A percentile compares a stretch with the other conserved stretches of the same genome.
These are phyloP conservation scores for Colletotrichum ledebouriae DNA, from an alignment of 2,329 filamentous ascomycete genomes.

Conservation along the genomic window DNA sequence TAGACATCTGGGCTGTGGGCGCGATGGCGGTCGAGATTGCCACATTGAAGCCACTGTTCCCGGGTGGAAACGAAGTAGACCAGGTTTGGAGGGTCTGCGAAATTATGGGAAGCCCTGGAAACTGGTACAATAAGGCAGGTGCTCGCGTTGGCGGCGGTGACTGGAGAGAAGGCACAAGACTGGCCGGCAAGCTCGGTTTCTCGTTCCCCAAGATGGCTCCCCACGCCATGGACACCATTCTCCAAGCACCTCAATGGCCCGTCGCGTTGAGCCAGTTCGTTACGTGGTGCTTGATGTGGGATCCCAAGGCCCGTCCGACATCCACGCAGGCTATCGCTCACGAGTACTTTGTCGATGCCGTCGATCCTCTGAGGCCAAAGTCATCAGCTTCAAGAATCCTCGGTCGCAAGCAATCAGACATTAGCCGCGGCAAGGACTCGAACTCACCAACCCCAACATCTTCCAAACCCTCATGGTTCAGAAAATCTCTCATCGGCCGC, in stretches of 20 bases:
- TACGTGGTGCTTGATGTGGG: slow-evolving; percentile 99
- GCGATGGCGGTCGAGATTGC: slow-evolving; percentile 99
- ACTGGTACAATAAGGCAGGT: slow-evolving; percentile 96
- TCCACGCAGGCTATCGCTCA: slow-evolving; percentile 95
- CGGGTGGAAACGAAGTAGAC: slow-evolving; percentile 97
- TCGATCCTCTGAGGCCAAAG: slow-evolving; percentile 93
- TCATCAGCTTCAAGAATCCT: slow-evolving; percentile 87
- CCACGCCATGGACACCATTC: slow-evolving; percentile 93
- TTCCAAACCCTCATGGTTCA: slow-evolving; percentile 95
- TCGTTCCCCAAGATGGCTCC: slow-evolving; percentile 99
- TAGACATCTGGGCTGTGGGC: slow-evolving; percentile 98
- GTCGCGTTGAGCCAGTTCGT: slow-evolving; percentile 90
- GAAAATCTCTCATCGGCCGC: slow-evolving; percentile 90
- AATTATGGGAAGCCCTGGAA: slow-evolving; percentile 98
- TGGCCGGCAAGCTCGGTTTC: slow-evolving; percentile 96
- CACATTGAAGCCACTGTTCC: slow-evolving; percentile 95
- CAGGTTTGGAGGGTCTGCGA: slow-evolving; percentile 99
- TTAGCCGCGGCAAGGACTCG: slow-evolving; percentile 77
- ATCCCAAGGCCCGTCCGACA: slow-evolving; percentile 91
- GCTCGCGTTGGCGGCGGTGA: slow-evolving; percentile 92
- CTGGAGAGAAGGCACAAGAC: slow-evolving; percentile 93
- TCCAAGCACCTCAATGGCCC: slow-evolving; percentile 93
- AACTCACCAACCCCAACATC: slow-evolving; percentile 69
- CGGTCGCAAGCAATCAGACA: slow-evolving; percentile 90
- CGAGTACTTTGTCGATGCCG: slow-evolving; percentile 93